These are phyloP conservation scores for Aspergillus neoniger DNA, from an alignment of 2,329 filamentous ascomycete species.

Conservation along the genomic window DNA sequence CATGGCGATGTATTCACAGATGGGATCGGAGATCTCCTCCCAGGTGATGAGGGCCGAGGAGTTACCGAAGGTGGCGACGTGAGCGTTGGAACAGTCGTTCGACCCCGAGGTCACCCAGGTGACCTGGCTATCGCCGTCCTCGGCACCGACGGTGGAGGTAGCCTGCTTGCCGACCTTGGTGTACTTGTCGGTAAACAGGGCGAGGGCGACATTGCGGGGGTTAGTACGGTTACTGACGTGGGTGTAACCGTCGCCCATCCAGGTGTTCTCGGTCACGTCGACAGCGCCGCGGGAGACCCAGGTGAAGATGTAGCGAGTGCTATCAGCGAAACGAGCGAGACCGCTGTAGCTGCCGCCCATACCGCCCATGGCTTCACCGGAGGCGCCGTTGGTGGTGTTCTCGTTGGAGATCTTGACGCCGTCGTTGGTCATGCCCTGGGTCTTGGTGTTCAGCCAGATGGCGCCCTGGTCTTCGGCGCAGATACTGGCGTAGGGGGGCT, in stretches of 20 bases:
- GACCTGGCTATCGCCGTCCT: slow-evolving; percentile 59
- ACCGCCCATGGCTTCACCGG: slow-evolving; percentile 62
- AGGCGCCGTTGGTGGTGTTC: slow-evolving; percentile 61
- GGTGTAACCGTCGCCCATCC: slow-evolving; percentile 62
- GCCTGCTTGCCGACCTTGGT: slow-evolving; percentile 58
- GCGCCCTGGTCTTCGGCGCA: slow-evolving; percentile 65
- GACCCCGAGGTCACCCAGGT: slow-evolving; percentile 60
- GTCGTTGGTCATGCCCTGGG: slow-evolving; percentile 53
- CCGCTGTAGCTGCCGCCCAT: slow-evolving; percentile 64
- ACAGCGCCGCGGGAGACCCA: slow-evolving; percentile 64
- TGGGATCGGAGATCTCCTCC: slow-evolving; percentile 61
- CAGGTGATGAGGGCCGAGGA: slow-evolving; percentile 59
- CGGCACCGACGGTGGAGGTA: slow-evolving; percentile 54
- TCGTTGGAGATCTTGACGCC: slow-evolving; percentile 65
- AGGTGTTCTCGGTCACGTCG: slow-evolving; percentile 56
- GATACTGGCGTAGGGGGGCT: slow-evolving; percentile 59
- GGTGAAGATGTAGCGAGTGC: slow-evolving; percentile 60
- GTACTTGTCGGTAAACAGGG: slow-evolving; percentile 60
- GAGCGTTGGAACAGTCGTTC: slow-evolving; percentile 60
- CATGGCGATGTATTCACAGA: slow-evolving; percentile 60
- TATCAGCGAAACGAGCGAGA: slow-evolving; percentile 56
- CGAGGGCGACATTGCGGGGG: slow-evolving; percentile 62
- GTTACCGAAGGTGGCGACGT: slow-evolving; percentile 57
- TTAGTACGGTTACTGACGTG: slow-evolving; percentile 55
- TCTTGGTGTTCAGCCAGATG: slow-evolving; percentile 65